Evolutionary conservation across 495 filamentous ascomycete species (phyloP).

Genomic region (Trichoderma gamsii): DNA sequence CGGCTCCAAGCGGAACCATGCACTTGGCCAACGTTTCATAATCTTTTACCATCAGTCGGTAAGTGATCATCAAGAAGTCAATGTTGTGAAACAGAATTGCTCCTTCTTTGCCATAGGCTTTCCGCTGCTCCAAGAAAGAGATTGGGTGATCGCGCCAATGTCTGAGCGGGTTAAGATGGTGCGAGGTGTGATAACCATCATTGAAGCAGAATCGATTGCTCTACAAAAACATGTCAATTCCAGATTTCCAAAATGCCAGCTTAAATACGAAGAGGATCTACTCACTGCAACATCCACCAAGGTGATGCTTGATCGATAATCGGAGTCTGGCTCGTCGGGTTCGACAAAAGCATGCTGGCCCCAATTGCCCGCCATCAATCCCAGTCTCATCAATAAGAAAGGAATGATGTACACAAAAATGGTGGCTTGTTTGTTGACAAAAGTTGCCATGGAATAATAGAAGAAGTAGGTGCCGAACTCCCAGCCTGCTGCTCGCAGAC

Average conservation of each 20-base stretch:
- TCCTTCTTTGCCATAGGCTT: conserved; percentile 48
- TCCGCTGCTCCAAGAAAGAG: conserved; percentile 54
- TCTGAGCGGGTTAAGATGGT: conserved; percentile 66
- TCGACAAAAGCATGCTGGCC: conserved; percentile 73
- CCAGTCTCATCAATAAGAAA: conserved; percentile 54
- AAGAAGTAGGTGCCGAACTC: conserved; percentile 51
- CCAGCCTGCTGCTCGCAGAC: conserved; percentile 47
- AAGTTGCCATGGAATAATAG: conserved; percentile 34
- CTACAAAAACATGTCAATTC: conserved; percentile 27
- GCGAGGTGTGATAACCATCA: conserved; percentile 74
- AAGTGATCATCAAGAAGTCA: conserved; percentile 66
- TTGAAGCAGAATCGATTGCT: conserved; percentile 73
- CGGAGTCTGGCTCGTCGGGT: conserved; percentile 60
- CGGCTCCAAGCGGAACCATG: conserved; percentile 57
- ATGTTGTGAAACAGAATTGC: conserved; percentile 65
- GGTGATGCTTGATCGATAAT: conserved; percentile 64
- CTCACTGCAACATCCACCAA: conserved; percentile 65
- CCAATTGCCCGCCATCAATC: conserved; percentile 74
- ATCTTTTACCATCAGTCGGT: conserved; percentile 55
- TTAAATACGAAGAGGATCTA: conserved; percentile 15
- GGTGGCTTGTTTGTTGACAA: conserved; percentile 43
- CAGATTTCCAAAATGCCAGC: conserved; percentile 6
- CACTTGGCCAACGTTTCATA: conserved; percentile 57
- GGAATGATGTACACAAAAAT: conserved; percentile 56
- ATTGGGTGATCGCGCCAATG: conserved; percentile 72